Conservation (phyloP, 495 filamentous ascomycete species). For the Endocarpon pusillum region DNA sequence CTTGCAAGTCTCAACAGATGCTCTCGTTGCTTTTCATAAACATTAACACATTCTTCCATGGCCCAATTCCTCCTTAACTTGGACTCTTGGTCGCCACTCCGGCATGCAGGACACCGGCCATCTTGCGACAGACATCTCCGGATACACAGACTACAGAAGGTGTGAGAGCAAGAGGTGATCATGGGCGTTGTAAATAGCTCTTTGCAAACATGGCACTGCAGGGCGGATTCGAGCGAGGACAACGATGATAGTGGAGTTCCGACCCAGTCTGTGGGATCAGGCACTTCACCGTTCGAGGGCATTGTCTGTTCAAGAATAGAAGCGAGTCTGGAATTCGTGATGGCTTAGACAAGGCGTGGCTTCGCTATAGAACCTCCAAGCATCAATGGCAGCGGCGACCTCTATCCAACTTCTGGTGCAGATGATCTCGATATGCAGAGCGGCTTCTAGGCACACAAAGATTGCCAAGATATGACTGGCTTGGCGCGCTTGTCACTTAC, state of each 20-base stretch:
- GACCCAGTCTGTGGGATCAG: constrained; percentile 90
- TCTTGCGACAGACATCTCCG: constrained; percentile 64
- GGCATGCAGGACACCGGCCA: constrained; percentile 74
- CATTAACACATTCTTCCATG: constrained; percentile 67
- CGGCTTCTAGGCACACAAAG: neutral
- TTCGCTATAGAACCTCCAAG: neutral
- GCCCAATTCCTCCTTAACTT: constrained; percentile 71
- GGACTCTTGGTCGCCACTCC: constrained; percentile 57
- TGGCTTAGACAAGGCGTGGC: neutral
- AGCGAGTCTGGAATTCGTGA: neutral
- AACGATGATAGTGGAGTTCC: constrained; percentile 57
- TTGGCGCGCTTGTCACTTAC: neutral
- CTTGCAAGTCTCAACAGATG: constrained; percentile 43
- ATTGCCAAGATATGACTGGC: neutral
- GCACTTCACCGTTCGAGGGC: constrained; percentile 40
- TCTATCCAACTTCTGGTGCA: neutral
- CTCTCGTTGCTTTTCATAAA: constrained; percentile 49
- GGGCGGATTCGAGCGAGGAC: constrained; percentile 59
- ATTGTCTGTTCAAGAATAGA: constrained; percentile 9
- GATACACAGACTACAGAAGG: constrained; percentile 93
- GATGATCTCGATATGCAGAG: neutral
- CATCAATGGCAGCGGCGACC: neutral
- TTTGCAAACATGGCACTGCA: constrained; percentile 95
- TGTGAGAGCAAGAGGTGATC: constrained; percentile 86
- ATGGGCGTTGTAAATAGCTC: constrained; percentile 90